Conservation (phyloP, 148 eudicot species). For the Heliosperma pusillum region DNA sequence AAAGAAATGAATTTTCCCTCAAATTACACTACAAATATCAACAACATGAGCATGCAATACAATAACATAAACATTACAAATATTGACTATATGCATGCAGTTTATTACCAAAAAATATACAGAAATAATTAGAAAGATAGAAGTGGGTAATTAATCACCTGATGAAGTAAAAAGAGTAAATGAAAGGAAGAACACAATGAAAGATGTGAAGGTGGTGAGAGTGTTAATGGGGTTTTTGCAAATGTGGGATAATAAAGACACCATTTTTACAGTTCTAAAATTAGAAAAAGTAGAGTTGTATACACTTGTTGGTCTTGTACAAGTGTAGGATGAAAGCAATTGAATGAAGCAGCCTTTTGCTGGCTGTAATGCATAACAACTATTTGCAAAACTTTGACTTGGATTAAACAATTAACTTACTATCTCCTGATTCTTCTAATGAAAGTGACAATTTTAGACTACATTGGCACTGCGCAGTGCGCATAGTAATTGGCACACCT, state of each 20-base stretch:
- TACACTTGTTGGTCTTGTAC: no score
- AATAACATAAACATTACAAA: no score
- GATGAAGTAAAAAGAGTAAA: constrained; percentile 7
- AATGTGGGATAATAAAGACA: neutral
- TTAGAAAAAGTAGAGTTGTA: no score
- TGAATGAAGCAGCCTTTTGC: neutral
- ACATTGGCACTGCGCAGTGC: no score
- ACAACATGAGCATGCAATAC: no score
- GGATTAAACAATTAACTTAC: no score
- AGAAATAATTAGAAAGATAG: neutral
- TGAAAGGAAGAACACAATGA: neutral
- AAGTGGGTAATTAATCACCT: constrained; percentile 5
- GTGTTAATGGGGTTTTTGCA: neutral
- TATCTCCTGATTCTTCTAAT: no score
- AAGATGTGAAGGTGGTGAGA: neutral
- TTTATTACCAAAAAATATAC: neutral
- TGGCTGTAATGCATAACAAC: neutral
- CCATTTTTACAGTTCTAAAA: neutral
- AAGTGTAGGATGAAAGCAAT: no score
- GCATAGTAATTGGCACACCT: no score
- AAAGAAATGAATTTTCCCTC: neutral
- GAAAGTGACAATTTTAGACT: no score
- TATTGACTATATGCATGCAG: neutral
- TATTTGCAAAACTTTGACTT: no score
- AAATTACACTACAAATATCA: neutral